A percentile compares a stretch with the other conserved stretches of the same genome.
phyloP scores from a whole-genome alignment of 1,284 basidiomycete genomes.

The Tranzscheliella williamsii region DNA sequence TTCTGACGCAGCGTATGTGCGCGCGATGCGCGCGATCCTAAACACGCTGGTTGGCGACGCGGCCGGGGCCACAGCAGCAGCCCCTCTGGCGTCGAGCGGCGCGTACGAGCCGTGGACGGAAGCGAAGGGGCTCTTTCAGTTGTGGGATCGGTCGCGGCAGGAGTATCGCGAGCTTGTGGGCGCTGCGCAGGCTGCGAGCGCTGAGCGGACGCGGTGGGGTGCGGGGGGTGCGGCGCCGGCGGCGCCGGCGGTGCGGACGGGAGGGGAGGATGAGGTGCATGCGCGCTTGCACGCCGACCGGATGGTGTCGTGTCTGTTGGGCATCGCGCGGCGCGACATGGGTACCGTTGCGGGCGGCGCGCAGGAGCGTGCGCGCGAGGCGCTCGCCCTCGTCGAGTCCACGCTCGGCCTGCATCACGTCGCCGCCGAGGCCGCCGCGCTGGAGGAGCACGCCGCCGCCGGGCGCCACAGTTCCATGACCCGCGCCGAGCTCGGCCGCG shows the following conservation, averaged over 20 bases:
- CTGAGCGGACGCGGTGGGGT: no score
- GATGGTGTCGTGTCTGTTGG: no score
- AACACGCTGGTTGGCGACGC: no score
- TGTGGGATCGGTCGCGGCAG: constrained; percentile 1
- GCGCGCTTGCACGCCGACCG: no score
- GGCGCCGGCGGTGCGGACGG: neutral
- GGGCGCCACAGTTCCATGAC: neutral
- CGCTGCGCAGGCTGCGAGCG: neutral
- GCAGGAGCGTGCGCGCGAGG: no score
- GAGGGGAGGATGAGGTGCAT: neutral
- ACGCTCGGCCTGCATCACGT: neutral
- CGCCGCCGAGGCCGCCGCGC: neutral
- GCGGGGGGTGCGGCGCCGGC: neutral
- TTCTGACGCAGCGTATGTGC: constrained; percentile 5
- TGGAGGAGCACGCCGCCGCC: neutral
- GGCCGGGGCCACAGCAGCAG: no score
- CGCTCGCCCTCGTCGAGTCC: constrained; percentile 7
- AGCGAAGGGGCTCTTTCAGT: constrained; percentile 7
- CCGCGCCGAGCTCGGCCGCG: neutral
- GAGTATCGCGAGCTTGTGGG: neutral
- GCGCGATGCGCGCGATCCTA: constrained; percentile 16
- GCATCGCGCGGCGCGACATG: no score
- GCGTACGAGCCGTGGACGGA: constrained; percentile 19
- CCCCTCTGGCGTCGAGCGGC: no score
- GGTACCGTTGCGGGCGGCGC: no score